These are phyloP conservation scores for Thermothielavioides terrestris DNA, from an alignment of 495 filamentous ascomycete genomes.

Conservation along the genomic window DNA sequence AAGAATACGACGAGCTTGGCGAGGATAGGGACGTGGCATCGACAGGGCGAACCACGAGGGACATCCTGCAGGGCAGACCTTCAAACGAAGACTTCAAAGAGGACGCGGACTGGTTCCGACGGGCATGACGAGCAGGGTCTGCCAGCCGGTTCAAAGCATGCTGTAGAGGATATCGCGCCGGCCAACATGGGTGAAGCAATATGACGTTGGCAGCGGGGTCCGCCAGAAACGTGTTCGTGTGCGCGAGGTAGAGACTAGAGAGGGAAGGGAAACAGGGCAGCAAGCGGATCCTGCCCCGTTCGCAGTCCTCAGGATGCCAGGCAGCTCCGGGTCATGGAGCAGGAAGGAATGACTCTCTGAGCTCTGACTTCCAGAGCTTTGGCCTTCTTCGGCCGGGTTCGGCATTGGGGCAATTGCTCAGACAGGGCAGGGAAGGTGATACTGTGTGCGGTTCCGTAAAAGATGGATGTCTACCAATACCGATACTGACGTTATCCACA, in stretches of 20 bases:
- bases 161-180: neutral
- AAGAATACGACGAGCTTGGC: neutral
- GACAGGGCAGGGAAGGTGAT: too few relatives aligned
- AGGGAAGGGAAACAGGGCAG: neutral
- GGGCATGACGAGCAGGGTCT: neutral
- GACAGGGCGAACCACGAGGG: constrained; percentile 9
- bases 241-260: neutral
- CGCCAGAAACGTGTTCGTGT: too few relatives aligned
- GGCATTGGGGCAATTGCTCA: too few relatives aligned
- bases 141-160: neutral
- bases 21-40: constrained; percentile 10
- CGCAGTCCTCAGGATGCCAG: constrained; percentile 5
- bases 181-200: neutral
- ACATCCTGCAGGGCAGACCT: constrained; percentile 15
- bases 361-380: neutral
- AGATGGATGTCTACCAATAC: too few relatives aligned
- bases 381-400: neutral
- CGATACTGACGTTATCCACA: too few relatives aligned
- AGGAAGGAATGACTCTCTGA: neutral
- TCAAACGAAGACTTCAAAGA: constrained; percentile 21
- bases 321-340: constrained; percentile 4
- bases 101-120: neutral
- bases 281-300: neutral
- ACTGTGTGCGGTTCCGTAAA: too few relatives aligned
- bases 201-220: neutral